phyloP scores from a whole-genome alignment of 306 rosid species.

The Cucurbita ficifolia region DNA sequence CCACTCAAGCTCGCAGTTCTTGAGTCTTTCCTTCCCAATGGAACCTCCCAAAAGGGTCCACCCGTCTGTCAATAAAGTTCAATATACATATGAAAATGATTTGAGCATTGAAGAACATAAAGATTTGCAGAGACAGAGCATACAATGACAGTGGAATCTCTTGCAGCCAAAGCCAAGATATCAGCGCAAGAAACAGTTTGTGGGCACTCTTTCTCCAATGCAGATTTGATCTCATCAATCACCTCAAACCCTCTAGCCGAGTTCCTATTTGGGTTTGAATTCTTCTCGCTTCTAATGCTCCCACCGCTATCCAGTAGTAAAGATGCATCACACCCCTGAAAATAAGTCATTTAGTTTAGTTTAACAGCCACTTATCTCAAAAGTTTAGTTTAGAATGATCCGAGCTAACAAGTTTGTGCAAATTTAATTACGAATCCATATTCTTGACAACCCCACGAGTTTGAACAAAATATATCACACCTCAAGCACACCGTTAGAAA shows the following conservation, averaged over 20 bases:
- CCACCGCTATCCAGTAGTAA: conserved; percentile 51
- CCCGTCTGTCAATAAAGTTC: conserved; percentile 34
- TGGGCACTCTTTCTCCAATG: conserved; percentile 64
- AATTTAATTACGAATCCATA: not conserved
- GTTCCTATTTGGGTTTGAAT: conserved; percentile 58
- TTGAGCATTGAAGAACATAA: not conserved
- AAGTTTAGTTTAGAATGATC: not conserved
- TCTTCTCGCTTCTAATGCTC: conserved; percentile 47
- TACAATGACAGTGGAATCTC: conserved; percentile 77
- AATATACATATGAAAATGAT: not conserved
- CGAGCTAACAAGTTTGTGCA: not conserved
- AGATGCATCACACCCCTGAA: conserved; percentile 92
- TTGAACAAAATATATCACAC: too few relatives aligned
- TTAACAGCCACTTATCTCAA: not conserved
- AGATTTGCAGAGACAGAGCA: not conserved
- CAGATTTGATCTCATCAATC: conserved; percentile 63
- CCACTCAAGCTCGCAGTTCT: conserved; percentile 66
- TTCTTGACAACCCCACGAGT: too few relatives aligned
- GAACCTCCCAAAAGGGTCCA: conserved; percentile 81
- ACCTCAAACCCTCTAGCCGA: conserved; percentile 73
- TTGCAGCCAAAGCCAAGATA: conserved; percentile 64
- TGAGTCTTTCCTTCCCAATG: conserved; percentile 80
- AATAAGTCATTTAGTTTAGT: too few relatives aligned
- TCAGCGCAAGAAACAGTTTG: conserved; percentile 83
- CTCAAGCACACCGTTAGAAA: too few relatives aligned